Evolutionary conservation across 1,284 basidiomycete genomes (phyloP).

Genomic region (Prillingera fragicola): DNA sequence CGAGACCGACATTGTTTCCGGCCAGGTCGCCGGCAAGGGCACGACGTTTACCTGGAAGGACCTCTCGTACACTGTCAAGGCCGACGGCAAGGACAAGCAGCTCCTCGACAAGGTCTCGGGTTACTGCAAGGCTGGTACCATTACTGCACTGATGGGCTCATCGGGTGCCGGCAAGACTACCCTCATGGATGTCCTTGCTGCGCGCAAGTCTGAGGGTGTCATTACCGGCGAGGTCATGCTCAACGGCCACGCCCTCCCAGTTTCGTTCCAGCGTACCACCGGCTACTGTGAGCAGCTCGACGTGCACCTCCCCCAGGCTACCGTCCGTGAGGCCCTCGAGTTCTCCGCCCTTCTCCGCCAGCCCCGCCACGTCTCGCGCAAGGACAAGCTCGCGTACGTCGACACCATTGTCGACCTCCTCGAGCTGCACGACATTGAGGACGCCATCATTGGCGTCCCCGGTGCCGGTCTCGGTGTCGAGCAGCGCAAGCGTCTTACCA

Average conservation of each 20-base stretch:
- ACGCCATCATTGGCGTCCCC: conserved; percentile 51
- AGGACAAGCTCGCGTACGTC: conserved; percentile 53
- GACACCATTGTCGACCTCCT: conserved; percentile 54
- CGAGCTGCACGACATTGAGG: conserved; percentile 51
- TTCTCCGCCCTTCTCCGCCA: conserved; percentile 81
- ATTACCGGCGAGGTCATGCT: conserved; percentile 49
- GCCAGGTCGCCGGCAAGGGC: conserved; percentile 4
- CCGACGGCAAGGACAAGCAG: conserved; percentile 39
- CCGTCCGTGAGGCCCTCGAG: conserved; percentile 70
- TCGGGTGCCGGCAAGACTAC: conserved; percentile 49
- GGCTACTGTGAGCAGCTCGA: conserved; percentile 49
- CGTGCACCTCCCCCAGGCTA: conserved; percentile 38
- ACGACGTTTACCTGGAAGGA: conserved; percentile 49
- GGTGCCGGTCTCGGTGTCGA: conserved; percentile 47
- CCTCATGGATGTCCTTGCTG: conserved; percentile 50
- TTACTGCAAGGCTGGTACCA: conserved; percentile 52
- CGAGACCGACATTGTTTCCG: conserved; percentile 2
- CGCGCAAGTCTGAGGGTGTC: conserved; percentile 43
- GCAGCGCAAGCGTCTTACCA: conserved; percentile 54
- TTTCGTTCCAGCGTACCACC: conserved; percentile 53
- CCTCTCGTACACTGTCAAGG: conserved; percentile 49
- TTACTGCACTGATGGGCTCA: conserved; percentile 51
- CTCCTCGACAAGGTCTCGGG: conserved; percentile 52
- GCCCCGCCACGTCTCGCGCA: conserved; percentile 57
- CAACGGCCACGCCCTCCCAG: conserved; percentile 49